These are phyloP conservation scores for Naganishia cerealis DNA, from an alignment of 1,284 basidiomycete species.

Conservation along the genomic window DNA sequence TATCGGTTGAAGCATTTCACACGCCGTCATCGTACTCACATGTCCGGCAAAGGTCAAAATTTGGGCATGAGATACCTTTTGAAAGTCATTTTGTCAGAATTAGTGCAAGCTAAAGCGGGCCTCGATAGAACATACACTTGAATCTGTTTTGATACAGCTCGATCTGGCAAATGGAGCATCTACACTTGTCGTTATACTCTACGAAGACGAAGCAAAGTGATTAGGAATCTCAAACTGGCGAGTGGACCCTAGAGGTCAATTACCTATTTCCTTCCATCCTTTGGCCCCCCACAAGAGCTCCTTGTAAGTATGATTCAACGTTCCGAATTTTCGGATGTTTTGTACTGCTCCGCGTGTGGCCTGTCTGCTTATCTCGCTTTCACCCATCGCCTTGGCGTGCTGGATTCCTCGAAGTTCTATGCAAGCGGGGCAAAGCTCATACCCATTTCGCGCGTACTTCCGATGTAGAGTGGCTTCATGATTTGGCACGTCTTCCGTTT, in stretches of 20 bases:
- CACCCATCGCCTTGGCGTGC: conserved; percentile 61
- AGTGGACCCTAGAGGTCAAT: conserved; percentile 47
- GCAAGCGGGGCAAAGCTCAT: conserved; percentile 77
- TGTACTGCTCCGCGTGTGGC: conserved; percentile 58
- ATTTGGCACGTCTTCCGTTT: neutral
- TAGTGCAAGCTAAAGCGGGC: neutral
- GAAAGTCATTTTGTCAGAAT: neutral
- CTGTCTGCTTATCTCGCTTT: conserved; percentile 34
- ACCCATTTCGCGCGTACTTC: conserved; percentile 59
- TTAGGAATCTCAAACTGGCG: neutral
- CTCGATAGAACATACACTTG: conserved; percentile 61
- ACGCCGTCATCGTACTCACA: conserved; percentile 59
- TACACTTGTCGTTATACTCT: conserved; percentile 63
- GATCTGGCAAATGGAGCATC: conserved; percentile 75
- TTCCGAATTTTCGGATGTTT: conserved; percentile 51
- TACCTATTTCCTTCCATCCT: conserved; percentile 83
- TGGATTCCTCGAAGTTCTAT: conserved; percentile 72
- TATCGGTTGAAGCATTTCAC: neutral
- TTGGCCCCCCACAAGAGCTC: conserved; percentile 78
- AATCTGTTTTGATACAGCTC: conserved; percentile 66
- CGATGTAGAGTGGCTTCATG: neutral
- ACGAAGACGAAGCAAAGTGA: neutral
- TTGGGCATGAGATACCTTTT: conserved; percentile 65
- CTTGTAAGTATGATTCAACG: conserved; percentile 74
- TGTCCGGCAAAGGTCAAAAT: conserved; percentile 74